Conservation (phyloP, 106 monocot genomes). For the Chionographis japonica region DNA sequence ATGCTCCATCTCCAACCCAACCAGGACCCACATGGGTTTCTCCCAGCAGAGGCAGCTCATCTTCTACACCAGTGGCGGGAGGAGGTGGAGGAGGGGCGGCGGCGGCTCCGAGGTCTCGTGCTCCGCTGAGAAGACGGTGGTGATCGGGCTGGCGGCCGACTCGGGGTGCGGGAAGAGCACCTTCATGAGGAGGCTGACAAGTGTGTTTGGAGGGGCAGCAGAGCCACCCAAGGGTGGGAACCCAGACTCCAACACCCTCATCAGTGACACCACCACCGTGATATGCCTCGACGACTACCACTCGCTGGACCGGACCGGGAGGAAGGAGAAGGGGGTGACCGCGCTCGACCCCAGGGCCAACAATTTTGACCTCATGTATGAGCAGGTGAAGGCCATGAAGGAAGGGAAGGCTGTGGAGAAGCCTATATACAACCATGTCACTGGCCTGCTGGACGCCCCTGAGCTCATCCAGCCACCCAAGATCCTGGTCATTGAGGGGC, state of each 20-base stretch:
- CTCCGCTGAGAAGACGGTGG: conserved; percentile 65
- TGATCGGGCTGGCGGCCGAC: conserved; percentile 94
- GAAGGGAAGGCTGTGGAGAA: conserved; percentile 78
- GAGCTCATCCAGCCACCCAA: conserved; percentile 93
- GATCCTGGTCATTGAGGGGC: conserved; percentile 95
- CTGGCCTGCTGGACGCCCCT: conserved; percentile 86
- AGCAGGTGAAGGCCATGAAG: conserved; percentile 93
- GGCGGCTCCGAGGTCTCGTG: conserved; percentile 33
- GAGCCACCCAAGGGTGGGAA: conserved; percentile 90
- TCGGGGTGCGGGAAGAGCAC: conserved; percentile 99
- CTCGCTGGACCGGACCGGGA: conserved; percentile 80
- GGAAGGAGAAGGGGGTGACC: conserved; percentile 94
- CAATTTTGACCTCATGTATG: conserved; percentile 94
- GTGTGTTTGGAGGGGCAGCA: conserved; percentile 91
- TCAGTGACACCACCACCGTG: conserved; percentile 92
- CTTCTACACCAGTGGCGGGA: conserved; percentile 30
- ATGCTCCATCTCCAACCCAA: conserved; percentile 24
- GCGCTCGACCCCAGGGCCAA: conserved; percentile 90
- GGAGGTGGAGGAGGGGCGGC: neutral
- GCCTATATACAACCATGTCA: conserved; percentile 96
- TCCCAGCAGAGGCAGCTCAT: conserved; percentile 33
- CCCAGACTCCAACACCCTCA: conserved; percentile 95
- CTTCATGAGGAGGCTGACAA: conserved; percentile 94
- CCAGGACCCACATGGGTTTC: conserved; percentile 43
- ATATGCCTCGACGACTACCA: conserved; percentile 97